Evolutionary conservation across 2,329 filamentous ascomycete species (phyloP), one percentile per base, ranked within the genome.

Genomic region (Amesomyces nigricolor): DNA sequence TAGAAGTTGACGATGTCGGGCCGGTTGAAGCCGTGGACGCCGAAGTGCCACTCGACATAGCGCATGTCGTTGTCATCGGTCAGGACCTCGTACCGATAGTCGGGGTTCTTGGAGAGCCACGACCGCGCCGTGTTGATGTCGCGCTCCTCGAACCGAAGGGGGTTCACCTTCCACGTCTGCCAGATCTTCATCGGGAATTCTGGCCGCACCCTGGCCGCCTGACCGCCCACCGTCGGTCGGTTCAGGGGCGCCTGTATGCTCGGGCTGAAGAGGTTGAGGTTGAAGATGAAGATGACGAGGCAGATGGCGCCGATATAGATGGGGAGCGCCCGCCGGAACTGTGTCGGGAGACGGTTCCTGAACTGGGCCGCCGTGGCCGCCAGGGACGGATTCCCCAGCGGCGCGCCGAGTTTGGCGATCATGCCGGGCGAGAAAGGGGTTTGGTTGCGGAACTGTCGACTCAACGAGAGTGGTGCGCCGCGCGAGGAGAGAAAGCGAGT

Each of bases 141-240:
- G 51, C 81, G 76, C 63, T 83, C 77, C 59, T 87, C 85, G 64
- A 88, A 88, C 2, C 75, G 74, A 35, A 88, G 72, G 2, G 86
- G 82, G 58, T 85, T 79, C 29, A 85, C 79, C 67, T 88, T 89
- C 86, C 86, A 89, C 0, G 82, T 86, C 69, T 89, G 86, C 86
- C 86, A 89, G 61, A 89, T 86, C 70, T 89, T 89, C 53, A 77
- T 76, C 5, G 78, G 86, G 63, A 83, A 89, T 19, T 66, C 64
- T 38, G 30, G 47, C 30, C 63, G 63, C 26, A 51, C 55, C 38
- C 56, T 53, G 14, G 53, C 58, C 14, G 37, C 29, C 42, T 37
- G 42, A 3, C 43, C 44, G 19, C 43, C 51, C 13, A 50, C 30
- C 2, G 56, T 40, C 3, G 59, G 51, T 0, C 38, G 60, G 9